Conservation (phyloP, 768 basidiomycete species). For the Boletus fagicola region DNA sequence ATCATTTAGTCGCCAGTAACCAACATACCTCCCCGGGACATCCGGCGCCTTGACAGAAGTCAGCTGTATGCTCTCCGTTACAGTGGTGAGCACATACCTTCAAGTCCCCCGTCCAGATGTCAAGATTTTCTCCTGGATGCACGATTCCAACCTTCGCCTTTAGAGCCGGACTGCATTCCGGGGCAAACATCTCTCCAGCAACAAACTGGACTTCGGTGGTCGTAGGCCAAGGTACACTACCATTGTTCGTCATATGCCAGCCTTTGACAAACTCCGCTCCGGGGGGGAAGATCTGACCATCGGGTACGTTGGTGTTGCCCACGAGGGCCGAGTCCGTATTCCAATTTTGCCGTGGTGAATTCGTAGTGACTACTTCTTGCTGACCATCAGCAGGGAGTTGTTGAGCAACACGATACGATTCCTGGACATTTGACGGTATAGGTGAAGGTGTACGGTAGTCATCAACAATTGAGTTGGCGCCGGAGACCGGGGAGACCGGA, state of each 20-base stretch:
- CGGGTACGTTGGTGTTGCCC: slow-evolving; percentile 66
- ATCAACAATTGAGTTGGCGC: slow-evolving; percentile 31
- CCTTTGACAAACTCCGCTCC: slow-evolving; percentile 86
- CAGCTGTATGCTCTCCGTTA: not conserved
- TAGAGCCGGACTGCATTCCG: slow-evolving; percentile 31
- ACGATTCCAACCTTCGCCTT: slow-evolving; percentile 55
- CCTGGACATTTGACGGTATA: slow-evolving; percentile 1
- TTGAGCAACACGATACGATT: not conserved
- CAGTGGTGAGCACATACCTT: slow-evolving; percentile 46
- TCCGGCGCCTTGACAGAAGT: slow-evolving; percentile 60
- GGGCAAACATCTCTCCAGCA: slow-evolving; percentile 61
- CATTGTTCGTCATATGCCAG: slow-evolving; percentile 73
- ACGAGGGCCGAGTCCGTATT: slow-evolving; percentile 55
- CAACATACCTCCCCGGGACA: slow-evolving; percentile 63
- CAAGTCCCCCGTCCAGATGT: slow-evolving; percentile 71
- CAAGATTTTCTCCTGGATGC: slow-evolving; percentile 53
- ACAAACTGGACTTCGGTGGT: slow-evolving; percentile 67
- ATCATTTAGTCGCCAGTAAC: slow-evolving; percentile 74
- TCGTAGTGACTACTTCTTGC: not conserved
- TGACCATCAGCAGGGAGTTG: slow-evolving; percentile 2
- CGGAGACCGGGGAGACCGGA: slow-evolving; percentile 4
- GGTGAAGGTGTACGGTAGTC: slow-evolving; percentile 26
- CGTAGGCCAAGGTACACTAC: slow-evolving; percentile 62
- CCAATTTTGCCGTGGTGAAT: not conserved
- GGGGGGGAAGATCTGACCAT: slow-evolving; percentile 75